Evolutionary conservation across 2,329 filamentous ascomycete species (phyloP), one percentile per base, ranked within the genome.

Genomic region (Pseudocercospora ulei): DNA sequence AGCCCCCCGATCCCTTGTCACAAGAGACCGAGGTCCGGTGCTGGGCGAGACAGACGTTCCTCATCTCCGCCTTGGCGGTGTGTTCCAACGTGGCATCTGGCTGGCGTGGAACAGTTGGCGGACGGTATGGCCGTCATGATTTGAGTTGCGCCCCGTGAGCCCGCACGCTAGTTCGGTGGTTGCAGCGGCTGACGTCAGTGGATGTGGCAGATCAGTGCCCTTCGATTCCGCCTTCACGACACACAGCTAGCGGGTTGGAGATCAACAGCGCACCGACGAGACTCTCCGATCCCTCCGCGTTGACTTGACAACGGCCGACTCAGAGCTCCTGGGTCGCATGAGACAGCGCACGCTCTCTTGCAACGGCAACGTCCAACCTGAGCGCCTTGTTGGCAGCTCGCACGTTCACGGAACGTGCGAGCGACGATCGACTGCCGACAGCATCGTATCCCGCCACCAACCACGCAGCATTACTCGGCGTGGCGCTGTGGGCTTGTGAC

Each of bases 301-400:
- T 13, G 30, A 33, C 17, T 33, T 19, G 30, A 11, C n/a, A 23
- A 7, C 9, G 9, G 9, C 9, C 7, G 7, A 27, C 5, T 17
- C 13, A 16, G 14, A 22, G 8, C 14, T 6, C 14, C 6, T 35
- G 35, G 29, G 8, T 20, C 11, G 25, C 29, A 38, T 24, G 35
- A 12, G 24, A 38, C 38, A 43, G 14, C 18, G 31, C 20, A 12
- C 11, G 5, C 14, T 23, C 35, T 38, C 34, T 38, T 38, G 35
- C 35, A 38, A 33, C 22, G 33, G 16, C 30, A 23, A 19, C 28
- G 28, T 26, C 29, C n/a, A 42, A 12, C n/a, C 19, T 31, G 7
- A 12, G 34, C 27, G 35, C 34, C 28, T 27, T 14, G 24, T 17
- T 12, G 16, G 14, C 26, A 14, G 31, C 12, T 37, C 12, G 9